Conservation (phyloP, 2,329 filamentous ascomycete species). For the Septoria linicola region DNA sequence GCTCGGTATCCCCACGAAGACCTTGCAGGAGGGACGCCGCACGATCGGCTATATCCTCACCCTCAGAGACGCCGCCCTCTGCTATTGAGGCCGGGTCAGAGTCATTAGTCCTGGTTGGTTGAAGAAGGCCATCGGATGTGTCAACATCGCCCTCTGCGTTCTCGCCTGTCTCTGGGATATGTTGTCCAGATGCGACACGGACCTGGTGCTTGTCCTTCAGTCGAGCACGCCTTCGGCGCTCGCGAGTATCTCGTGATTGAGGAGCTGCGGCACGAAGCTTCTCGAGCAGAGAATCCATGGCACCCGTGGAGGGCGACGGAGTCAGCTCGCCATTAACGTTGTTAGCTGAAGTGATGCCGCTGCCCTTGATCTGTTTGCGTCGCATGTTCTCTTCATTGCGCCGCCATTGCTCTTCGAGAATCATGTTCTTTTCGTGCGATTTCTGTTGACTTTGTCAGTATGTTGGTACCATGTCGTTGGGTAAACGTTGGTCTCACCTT, state of each 20-base stretch:
- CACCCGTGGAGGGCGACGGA: slow-evolving; percentile 69
- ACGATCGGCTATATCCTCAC: slow-evolving; percentile 77
- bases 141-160: slow-evolving; percentile 32
- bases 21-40: slow-evolving; percentile 82
- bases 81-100: slow-evolving; percentile 35
- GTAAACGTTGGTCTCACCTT: slow-evolving; percentile 55
- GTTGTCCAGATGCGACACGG: slow-evolving; percentile 82
- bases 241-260: slow-evolving; percentile 82
- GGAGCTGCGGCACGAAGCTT: slow-evolving; percentile 92
- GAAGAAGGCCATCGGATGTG: slow-evolving; percentile 28
- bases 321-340: slow-evolving; percentile 37
- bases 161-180: slow-evolving; percentile 66
- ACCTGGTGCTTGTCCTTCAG: slow-evolving; percentile 90
- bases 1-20: slow-evolving; percentile 63
- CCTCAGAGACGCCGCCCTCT: slow-evolving; percentile 41
- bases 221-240: slow-evolving; percentile 79
- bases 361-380: slow-evolving; percentile 70
- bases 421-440: slow-evolving; percentile 87
- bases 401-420: slow-evolving; percentile 75
- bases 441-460: slow-evolving; percentile 51
- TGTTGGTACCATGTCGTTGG: neutral
- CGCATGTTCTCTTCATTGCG: slow-evolving; percentile 91
- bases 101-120: slow-evolving; percentile 30
- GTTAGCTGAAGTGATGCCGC: slow-evolving; percentile 41
- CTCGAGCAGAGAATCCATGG: slow-evolving; percentile 94